Evolutionary conservation across 2,329 filamentous ascomycete genomes (phyloP).

Genomic region (Botrytis pseudocinerea): DNA sequence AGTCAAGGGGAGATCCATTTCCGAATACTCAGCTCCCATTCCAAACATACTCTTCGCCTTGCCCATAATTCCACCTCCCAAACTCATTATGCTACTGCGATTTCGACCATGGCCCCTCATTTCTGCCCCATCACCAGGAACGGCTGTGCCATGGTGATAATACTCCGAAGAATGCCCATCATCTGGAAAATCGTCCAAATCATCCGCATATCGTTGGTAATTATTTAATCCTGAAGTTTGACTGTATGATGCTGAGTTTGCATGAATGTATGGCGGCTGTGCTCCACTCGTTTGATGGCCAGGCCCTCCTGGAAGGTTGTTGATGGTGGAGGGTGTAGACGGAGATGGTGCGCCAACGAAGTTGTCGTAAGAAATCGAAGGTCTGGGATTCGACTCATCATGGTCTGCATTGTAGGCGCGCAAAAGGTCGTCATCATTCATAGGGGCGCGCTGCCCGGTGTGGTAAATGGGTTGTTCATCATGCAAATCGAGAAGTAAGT

Average conservation of each 20-base stretch:
- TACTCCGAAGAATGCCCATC: slow-evolving; percentile 69
- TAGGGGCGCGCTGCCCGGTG: slow-evolving; percentile 72
- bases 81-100: slow-evolving; percentile 82
- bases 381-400: slow-evolving; percentile 65
- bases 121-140: slow-evolving; percentile 57
- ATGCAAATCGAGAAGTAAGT: slow-evolving; percentile 73
- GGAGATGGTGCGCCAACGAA: slow-evolving; percentile 73
- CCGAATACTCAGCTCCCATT: slow-evolving; percentile 84
- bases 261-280: slow-evolving; percentile 35
- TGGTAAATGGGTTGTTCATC: slow-evolving; percentile 71
- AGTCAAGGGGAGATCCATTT: slow-evolving; percentile 96
- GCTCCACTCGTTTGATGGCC: slow-evolving; percentile 31
- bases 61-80: slow-evolving; percentile 86
- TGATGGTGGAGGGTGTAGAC: slow-evolving; percentile 49
- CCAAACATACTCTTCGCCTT: slow-evolving; percentile 88
- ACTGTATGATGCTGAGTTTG: slow-evolving; percentile 43
- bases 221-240: slow-evolving; percentile 84
- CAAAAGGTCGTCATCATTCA: slow-evolving; percentile 79
- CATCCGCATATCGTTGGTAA: slow-evolving; percentile 87
- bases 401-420: slow-evolving; percentile 65
- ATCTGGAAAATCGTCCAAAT: slow-evolving; percentile 77
- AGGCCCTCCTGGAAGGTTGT: slow-evolving; percentile 42
- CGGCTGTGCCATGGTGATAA: slow-evolving; percentile 73
- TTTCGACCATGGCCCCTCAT: slow-evolving; percentile 61
- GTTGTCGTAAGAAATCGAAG: slow-evolving; percentile 91